Conservation (phyloP, 306 rosid genomes). For the Cicer bijugum region DNA sequence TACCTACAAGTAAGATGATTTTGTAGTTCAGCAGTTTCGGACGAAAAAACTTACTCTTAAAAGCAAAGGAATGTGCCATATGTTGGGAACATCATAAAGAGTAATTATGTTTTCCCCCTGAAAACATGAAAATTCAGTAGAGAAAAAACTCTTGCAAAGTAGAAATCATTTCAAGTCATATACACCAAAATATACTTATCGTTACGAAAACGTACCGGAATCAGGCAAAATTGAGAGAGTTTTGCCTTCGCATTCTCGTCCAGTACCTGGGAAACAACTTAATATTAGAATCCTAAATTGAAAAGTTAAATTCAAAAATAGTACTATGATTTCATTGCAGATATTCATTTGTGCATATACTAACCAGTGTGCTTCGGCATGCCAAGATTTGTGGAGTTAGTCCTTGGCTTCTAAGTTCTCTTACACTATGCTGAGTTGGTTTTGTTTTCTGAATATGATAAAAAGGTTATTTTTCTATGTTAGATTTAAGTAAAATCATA, state of each 20-base stretch:
- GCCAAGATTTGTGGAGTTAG: slow-evolving; percentile 76
- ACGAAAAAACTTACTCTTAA: slow-evolving; percentile 64
- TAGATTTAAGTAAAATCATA: slow-evolving; percentile 34
- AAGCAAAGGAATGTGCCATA: slow-evolving; percentile 96
- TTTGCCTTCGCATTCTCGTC: slow-evolving; percentile 70
- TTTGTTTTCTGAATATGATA: slow-evolving; percentile 68
- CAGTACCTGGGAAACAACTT: slow-evolving; percentile 61
- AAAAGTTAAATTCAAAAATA: slow-evolving; percentile 25
- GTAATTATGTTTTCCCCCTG: slow-evolving; percentile 85
- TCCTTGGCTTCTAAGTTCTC: slow-evolving; percentile 77
- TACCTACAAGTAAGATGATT: slow-evolving; percentile 31
- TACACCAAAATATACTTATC: slow-evolving; percentile 38
- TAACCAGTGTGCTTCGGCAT: slow-evolving; percentile 80
- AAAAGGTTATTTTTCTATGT: slow-evolving; percentile 33
- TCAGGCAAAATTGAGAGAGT: slow-evolving; percentile 86
- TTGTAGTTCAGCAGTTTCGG: slow-evolving; percentile 35
- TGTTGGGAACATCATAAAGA: slow-evolving; percentile 94
- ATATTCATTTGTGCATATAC: slow-evolving; percentile 4
- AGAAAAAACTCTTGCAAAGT: slow-evolving; percentile 42
- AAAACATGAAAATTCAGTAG: slow-evolving; percentile 43
- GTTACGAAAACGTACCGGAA: slow-evolving; percentile 59
- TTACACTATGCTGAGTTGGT: slow-evolving; percentile 89
- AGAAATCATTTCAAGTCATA: slow-evolving; percentile 26
- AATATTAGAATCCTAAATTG: slow-evolving; percentile 37
- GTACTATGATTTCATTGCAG: background rate